phyloP scores from a whole-genome alignment of 176 grass and related monocot genomes.

The Cenchrus purpureus region DNA sequence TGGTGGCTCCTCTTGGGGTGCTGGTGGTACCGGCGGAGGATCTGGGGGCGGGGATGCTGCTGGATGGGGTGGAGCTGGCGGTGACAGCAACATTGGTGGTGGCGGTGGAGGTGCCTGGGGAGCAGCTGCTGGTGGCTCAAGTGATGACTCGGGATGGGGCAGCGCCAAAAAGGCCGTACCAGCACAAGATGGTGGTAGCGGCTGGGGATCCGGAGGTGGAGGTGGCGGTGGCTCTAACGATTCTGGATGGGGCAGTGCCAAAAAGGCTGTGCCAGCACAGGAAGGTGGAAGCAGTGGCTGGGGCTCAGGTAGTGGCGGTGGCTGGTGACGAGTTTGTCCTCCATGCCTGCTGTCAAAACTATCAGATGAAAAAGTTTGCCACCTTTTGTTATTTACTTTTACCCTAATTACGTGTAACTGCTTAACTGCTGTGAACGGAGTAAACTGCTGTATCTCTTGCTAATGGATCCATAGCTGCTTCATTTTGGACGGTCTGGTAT shows the following conservation, averaged over 20 bases:
- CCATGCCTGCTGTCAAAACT: not conserved
- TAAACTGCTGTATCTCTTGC: not conserved
- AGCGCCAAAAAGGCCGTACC: no score
- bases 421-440: not conserved
- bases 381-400: not conserved
- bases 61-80: conserved; percentile 27
- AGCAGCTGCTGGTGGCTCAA: not conserved
- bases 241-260: conserved; percentile 46
- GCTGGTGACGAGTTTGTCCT: conserved; percentile 40
- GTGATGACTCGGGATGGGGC: not conserved
- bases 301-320: conserved; percentile 38
- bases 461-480: conserved; percentile 19
- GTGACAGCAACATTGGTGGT: conserved; percentile 26
- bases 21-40: conserved; percentile 12
- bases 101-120: conserved; percentile 2
- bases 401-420: not conserved
- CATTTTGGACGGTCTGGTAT: conserved; percentile 16
- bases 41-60: conserved; percentile 36
- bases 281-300: conserved; percentile 46
- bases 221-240: conserved; percentile 15
- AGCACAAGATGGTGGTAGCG: not conserved
- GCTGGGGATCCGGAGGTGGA: conserved; percentile 1
- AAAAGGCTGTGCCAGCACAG: conserved; percentile 55
- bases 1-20: conserved; percentile 38
- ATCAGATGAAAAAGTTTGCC: not conserved